Evolutionary conservation across 495 filamentous ascomycete species (phyloP), one percentile per base, ranked within the genome.

Genomic region (Aspergillus mulundensis): DNA sequence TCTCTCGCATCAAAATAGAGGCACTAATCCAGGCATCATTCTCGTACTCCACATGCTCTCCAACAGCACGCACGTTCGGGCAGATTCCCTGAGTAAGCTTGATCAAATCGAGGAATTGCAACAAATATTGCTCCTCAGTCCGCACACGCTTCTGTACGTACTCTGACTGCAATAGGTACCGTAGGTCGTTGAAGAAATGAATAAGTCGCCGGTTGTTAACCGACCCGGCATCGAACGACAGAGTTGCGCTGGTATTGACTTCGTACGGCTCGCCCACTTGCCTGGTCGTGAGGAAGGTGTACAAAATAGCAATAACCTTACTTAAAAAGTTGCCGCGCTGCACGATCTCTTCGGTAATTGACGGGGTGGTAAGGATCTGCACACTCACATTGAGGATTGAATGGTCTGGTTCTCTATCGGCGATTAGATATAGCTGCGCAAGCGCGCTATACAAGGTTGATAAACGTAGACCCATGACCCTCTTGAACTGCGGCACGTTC

Each of bases 1-100:
- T 89, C 68, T 99, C 93, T 46, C 91, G 82, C 49, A 93, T 97
- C 47, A 97, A 87, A 39, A 99, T 81, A 7, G 90, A 93, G 0
- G 95, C 94, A 60, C 87, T 94, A 45, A 99, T 97, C 94, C 94
- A 99, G 25, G 90, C 87, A 65, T 99, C 94, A 6, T 91, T 94
- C 70, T 99, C 94, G 63, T 97, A 99, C 65, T 97, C 95, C 7
- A 99, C 88, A 65, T 99, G 94, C 58, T 99, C 94, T 19, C 88
- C 90, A 28, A 96, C 85, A 1, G 92, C 93, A 54, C 94, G 83
- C 5, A 91, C 74, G 61, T 97, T 99, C 14, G 94, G 95, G 62
- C 93, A 96, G 39, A 97, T 95, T 0, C 94, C 94, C 70, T 99
- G 94, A 48, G 95, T 90, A 30, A 99, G 78, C 62, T 96, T 95